These are phyloP conservation scores for Rhynchosporium agropyri DNA, from an alignment of 2,329 filamentous ascomycete genomes.

Conservation along the genomic window DNA sequence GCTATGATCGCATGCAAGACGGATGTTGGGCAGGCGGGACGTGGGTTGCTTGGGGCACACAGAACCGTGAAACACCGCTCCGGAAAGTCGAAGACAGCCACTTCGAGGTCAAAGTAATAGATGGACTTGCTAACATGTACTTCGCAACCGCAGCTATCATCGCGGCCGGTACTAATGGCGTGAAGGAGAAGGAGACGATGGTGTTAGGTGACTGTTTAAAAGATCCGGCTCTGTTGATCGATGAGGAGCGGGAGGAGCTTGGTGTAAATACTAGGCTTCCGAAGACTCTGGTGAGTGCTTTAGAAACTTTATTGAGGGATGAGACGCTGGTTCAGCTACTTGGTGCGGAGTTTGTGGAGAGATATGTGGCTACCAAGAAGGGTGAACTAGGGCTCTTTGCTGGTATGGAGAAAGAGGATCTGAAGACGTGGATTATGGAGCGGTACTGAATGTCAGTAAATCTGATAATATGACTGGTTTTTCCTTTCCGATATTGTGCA, in stretches of 20 bases:
- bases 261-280: slow-evolving; percentile 61
- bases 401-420: slow-evolving; percentile 51
- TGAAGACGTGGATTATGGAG: slow-evolving; percentile 64
- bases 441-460: slow-evolving; percentile 53
- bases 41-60: slow-evolving; percentile 79
- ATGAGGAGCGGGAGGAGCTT: slow-evolving; percentile 51
- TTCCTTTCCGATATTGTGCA: too few relatives aligned
- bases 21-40: slow-evolving; percentile 78
- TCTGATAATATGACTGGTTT: too few relatives aligned
- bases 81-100: slow-evolving; percentile 67
- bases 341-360: slow-evolving; percentile 53
- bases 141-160: slow-evolving; percentile 66
- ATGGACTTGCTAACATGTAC: slow-evolving; percentile 80
- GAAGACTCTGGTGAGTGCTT: slow-evolving; percentile 54
- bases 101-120: slow-evolving; percentile 80
- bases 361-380: slow-evolving; percentile 62
- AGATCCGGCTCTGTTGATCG: slow-evolving; percentile 56
- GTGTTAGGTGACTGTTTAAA: slow-evolving; percentile 55
- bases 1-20: slow-evolving; percentile 69
- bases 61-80: slow-evolving; percentile 77
- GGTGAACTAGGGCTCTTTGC: slow-evolving; percentile 56
- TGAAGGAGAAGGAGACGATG: slow-evolving; percentile 49
- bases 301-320: slow-evolving; percentile 55
- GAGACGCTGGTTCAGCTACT: slow-evolving; percentile 50
- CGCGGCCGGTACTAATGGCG: slow-evolving; percentile 59